These are phyloP conservation scores for Suillus subalutaceus DNA, from an alignment of 768 basidiomycete species.

Conservation along the genomic window DNA sequence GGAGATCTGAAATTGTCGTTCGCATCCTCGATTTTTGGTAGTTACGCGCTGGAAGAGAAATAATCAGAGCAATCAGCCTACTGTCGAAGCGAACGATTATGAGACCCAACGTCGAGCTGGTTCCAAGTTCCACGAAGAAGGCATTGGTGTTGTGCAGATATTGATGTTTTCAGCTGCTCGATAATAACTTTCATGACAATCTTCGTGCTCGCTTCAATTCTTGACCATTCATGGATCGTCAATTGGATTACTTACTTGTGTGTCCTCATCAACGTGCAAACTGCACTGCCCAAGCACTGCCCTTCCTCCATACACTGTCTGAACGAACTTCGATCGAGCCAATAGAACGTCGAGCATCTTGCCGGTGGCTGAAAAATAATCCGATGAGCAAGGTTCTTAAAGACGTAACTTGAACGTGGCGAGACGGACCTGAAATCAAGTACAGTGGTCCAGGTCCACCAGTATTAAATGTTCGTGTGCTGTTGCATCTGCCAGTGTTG, in stretches of 20 bases:
- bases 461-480: constrained; percentile 29
- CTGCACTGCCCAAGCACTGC: constrained; percentile 19
- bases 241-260: constrained; percentile 21
- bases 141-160: constrained; percentile 13
- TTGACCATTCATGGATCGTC: constrained; percentile 23
- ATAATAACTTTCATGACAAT: constrained; percentile 28
- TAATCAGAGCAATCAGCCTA: constrained; percentile 29
- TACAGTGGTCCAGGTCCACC: constrained; percentile 23
- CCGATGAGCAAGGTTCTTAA: not conserved
- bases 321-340: constrained; percentile 22
- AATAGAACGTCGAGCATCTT: constrained; percentile 23
- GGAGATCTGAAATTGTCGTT: constrained; percentile 27
- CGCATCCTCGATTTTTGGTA: constrained; percentile 25
- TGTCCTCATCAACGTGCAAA: constrained; percentile 26
- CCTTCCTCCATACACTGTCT: constrained; percentile 27
- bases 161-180: constrained; percentile 18
- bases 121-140: constrained; percentile 26
- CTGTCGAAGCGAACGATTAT: constrained; percentile 20
- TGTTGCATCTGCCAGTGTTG: constrained; percentile 29
- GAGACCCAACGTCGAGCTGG: constrained; percentile 18
- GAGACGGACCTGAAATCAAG: constrained; percentile 26
- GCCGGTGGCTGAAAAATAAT: constrained; percentile 23
- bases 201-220: constrained; percentile 27
- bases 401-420: not conserved
- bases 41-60: constrained; percentile 14